Evolutionary conservation across 2,329 filamentous ascomycete genomes (phyloP).

Genomic region (Cladosporium velox): DNA sequence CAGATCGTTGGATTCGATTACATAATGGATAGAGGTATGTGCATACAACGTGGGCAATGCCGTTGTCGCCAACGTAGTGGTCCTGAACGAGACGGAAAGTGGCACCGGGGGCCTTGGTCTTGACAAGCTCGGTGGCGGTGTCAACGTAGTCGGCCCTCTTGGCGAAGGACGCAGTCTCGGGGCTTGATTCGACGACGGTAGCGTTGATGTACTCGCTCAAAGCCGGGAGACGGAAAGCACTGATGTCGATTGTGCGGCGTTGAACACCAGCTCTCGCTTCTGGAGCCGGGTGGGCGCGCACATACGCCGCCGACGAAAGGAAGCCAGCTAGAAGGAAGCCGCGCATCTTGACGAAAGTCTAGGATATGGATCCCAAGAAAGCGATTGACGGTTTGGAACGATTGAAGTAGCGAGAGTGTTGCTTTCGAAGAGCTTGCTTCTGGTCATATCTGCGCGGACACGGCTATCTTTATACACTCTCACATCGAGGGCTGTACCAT

Average conservation of each 20-base stretch:
- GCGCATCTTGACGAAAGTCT: constrained; percentile 11
- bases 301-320: constrained; percentile 15
- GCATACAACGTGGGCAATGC: constrained; percentile 53
- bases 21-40: too few relatives aligned
- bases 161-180: not conserved
- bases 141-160: constrained; percentile 33
- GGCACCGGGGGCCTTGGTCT: constrained; percentile 39
- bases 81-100: constrained; percentile 56
- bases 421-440: constrained; percentile 4
- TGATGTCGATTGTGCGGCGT: constrained; percentile 36
- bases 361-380: constrained; percentile 8
- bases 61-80: constrained; percentile 57
- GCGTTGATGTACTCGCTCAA: constrained; percentile 27
- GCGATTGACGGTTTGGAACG: not conserved
- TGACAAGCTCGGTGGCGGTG: constrained; percentile 39
- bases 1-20: not conserved
- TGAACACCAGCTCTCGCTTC: constrained; percentile 15
- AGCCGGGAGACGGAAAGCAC: constrained; percentile 37
- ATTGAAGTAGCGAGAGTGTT: constrained; percentile 6
- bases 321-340: constrained; percentile 19
- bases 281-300: constrained; percentile 18
- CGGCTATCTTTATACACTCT: constrained; percentile 1
- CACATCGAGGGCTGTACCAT: not conserved
- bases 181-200: constrained; percentile 24
- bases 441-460: constrained; percentile 1